These are phyloP conservation scores for Yamadazyma aaseri DNA, from an alignment of 1,139 yeast species.

Conservation along the genomic window DNA sequence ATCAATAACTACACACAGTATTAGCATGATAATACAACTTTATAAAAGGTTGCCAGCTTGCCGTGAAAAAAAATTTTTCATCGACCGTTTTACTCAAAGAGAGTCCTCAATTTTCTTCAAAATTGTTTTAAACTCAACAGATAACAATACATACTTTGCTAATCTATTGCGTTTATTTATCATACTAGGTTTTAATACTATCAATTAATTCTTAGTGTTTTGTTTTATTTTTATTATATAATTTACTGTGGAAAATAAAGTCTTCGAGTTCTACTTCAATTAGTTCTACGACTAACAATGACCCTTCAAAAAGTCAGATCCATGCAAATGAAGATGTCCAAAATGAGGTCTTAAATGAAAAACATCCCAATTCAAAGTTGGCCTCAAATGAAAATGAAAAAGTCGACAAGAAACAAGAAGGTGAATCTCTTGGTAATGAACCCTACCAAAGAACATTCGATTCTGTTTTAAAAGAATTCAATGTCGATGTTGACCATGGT, in stretches of 20 bases:
- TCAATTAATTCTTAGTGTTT: too few relatives aligned
- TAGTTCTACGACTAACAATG: slow-evolving; percentile 9
- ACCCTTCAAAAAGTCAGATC: slow-evolving; percentile 11
- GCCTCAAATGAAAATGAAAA: neutral
- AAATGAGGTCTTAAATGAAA: slow-evolving; percentile 7
- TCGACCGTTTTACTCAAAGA: too few relatives aligned
- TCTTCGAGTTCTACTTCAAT: slow-evolving; percentile 6
- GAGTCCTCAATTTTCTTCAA: too few relatives aligned
- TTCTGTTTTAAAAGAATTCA: slow-evolving; percentile 33
- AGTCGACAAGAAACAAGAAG: neutral
- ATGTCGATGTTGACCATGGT: slow-evolving; percentile 49
- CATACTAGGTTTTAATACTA: too few relatives aligned
- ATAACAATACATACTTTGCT: too few relatives aligned
- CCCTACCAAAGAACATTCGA: slow-evolving; percentile 33
- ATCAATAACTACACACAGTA: neutral
- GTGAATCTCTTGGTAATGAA: slow-evolving; percentile 10
- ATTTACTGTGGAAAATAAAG: slow-evolving; percentile 12
- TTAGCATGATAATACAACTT: too few relatives aligned
- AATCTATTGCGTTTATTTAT: too few relatives aligned
- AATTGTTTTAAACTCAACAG: too few relatives aligned
- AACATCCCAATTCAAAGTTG: neutral
- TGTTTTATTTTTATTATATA: neutral
- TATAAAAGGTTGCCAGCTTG: neutral
- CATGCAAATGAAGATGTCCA: slow-evolving; percentile 13
- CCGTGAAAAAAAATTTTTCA: slow-evolving; percentile 3